These are phyloP conservation scores for Erucastrum elatum DNA, from an alignment of 345 rosid species.

Conservation along the genomic window DNA sequence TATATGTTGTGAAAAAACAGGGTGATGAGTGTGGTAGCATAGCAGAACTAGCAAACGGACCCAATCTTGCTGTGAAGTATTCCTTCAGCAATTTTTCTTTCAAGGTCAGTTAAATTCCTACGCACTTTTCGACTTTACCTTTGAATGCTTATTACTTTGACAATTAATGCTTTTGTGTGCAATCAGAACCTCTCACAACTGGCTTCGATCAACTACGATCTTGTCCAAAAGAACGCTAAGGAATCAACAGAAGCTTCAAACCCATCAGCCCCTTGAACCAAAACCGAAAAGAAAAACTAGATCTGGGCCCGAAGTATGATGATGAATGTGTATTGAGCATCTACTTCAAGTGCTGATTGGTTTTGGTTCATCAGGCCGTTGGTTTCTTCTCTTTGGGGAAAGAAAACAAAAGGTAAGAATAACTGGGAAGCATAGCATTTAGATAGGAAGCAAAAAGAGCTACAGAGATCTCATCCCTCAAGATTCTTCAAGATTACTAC, in stretches of 20 bases:
- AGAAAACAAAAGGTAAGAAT: slow-evolving; percentile 8
- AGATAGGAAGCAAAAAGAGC: slow-evolving; percentile 34
- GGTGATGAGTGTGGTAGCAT: slow-evolving; percentile 82
- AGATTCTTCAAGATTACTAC: background rate
- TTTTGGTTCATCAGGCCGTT: background rate
- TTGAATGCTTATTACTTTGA: background rate
- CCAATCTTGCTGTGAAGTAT: slow-evolving; percentile 69
- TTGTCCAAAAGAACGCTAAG: slow-evolving; percentile 57
- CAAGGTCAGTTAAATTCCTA: slow-evolving; percentile 56
- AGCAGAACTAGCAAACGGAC: slow-evolving; percentile 63
- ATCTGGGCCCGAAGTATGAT: slow-evolving; percentile 16
- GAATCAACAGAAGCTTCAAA: slow-evolving; percentile 57
- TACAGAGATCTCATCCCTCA: slow-evolving; percentile 15
- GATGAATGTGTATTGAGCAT: slow-evolving; percentile 15
- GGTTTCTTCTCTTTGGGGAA: background rate
- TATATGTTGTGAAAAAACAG: slow-evolving; percentile 44
- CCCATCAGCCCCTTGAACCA: slow-evolving; percentile 36
- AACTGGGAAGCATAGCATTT: slow-evolving; percentile 30
- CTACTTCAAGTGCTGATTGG: slow-evolving; percentile 18
- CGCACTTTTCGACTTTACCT: background rate
- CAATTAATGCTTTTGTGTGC: background rate
- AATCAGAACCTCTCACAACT: slow-evolving; percentile 83
- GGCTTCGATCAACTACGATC: slow-evolving; percentile 88
- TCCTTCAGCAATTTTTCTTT: slow-evolving; percentile 96
- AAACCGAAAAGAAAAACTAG: background rate